Percentiles rank a stretch among this genome's conserved stretches.
These are phyloP conservation scores for Hymenoscyphus fructigenus DNA, from an alignment of 2,329 filamentous ascomycete genomes.

Conservation along the genomic window DNA sequence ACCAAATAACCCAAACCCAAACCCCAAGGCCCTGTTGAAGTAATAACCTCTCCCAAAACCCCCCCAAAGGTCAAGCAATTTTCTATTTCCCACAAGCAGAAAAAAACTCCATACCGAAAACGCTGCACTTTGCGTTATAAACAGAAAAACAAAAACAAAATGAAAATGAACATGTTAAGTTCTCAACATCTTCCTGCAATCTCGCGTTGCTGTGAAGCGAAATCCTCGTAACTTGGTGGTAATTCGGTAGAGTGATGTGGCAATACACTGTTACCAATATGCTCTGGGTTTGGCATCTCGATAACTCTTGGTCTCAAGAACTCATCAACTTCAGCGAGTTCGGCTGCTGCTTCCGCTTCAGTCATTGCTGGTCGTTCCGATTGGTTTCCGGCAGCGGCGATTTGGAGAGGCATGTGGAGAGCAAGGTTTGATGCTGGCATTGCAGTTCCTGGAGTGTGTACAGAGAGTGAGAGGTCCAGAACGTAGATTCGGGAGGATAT, in stretches of 20 bases:
- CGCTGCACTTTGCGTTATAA: neutral
- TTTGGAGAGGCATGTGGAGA: conserved; percentile 34
- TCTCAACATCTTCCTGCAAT: neutral
- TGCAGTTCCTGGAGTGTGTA: conserved; percentile 48
- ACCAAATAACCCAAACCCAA: neutral
- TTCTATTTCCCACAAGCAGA: neutral
- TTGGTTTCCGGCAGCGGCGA: conserved; percentile 30
- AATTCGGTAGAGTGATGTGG: conserved; percentile 18
- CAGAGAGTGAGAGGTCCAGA: conserved; percentile 57
- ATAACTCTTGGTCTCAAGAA: conserved; percentile 32
- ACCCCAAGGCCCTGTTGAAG: neutral
- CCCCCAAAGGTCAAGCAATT: neutral
- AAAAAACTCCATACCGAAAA: neutral
- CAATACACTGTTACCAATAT: conserved; percentile 31
- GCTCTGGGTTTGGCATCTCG: conserved; percentile 28
- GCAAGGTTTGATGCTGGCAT: conserved; percentile 38
- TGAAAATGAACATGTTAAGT: neutral
- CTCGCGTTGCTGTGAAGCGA: neutral
- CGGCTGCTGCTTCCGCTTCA: conserved; percentile 27
- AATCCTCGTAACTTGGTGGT: conserved; percentile 34
- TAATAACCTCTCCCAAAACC: neutral
- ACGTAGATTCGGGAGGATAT: conserved; percentile 63
- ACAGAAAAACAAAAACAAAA: neutral
- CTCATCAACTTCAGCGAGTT: conserved; percentile 32
- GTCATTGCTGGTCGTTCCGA: conserved; percentile 14